Conservation (phyloP, 164 flowering plant genomes). For the Umbellularia californica region DNA sequence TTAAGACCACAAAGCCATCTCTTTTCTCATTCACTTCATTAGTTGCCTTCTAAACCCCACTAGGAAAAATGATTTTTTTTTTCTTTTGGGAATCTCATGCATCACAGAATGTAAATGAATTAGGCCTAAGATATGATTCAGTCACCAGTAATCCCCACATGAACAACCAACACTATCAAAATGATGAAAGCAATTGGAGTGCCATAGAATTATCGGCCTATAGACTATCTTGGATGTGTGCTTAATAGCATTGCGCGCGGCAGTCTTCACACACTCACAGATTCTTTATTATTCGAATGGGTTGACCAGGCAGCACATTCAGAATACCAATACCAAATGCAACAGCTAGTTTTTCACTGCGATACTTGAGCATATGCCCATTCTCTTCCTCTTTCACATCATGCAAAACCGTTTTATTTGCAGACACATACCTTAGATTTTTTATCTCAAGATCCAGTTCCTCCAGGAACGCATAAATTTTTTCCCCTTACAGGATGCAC, state of each 20-base stretch:
- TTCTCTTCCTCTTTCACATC: constrained; percentile 97
- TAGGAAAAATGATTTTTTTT: not conserved
- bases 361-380: constrained; percentile 80
- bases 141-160: constrained; percentile 94
- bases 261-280: constrained; percentile 84
- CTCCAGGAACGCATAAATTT: constrained; percentile 68
- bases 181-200: constrained; percentile 84
- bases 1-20: not conserved
- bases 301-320: constrained; percentile 59
- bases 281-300: constrained; percentile 89
- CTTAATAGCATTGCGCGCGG: constrained; percentile 80
- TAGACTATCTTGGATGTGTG: constrained; percentile 60
- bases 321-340: constrained; percentile 61
- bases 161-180: constrained; percentile 69
- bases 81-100: not conserved
- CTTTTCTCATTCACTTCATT: not conserved
- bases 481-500: constrained; percentile 56
- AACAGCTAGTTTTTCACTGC: constrained; percentile 87
- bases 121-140: not conserved
- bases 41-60: not conserved
- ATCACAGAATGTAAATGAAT: too few species aligned
- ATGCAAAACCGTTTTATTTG: constrained; percentile 69
- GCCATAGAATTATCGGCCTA: constrained; percentile 68
- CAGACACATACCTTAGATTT: constrained; percentile 56
- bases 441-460: constrained; percentile 54